phyloP scores from a whole-genome alignment of 371 early-diverging fungal species.

The Mucor saturninus region DNA sequence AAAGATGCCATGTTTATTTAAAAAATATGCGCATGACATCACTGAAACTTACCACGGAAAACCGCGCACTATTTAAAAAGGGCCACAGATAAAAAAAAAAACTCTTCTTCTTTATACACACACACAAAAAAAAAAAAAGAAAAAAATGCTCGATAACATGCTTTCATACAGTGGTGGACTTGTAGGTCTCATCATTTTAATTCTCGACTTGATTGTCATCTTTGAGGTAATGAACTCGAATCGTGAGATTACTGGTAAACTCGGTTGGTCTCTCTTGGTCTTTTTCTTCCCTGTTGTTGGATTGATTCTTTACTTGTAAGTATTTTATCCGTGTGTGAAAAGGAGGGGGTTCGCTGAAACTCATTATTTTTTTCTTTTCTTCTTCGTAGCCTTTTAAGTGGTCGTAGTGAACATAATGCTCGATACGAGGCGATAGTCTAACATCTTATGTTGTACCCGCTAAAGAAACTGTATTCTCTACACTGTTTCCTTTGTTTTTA shows the following conservation, averaged over 20 bases:
- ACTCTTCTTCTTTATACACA: neutral
- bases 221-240: slow-evolving; percentile 67
- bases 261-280: slow-evolving; percentile 63
- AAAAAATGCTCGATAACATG: slow-evolving; percentile 43
- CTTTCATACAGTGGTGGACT: slow-evolving; percentile 51
- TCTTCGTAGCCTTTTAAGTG: slow-evolving; percentile 57
- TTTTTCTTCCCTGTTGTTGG: slow-evolving; percentile 69
- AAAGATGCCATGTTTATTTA: neutral
- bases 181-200: slow-evolving; percentile 57
- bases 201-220: slow-evolving; percentile 64
- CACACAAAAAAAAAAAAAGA: neutral
- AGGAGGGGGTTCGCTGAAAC: neutral
- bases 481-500: neutral
- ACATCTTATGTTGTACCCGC: neutral
- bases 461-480: neutral
- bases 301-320: slow-evolving; percentile 68
- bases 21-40: neutral
- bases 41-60: neutral
- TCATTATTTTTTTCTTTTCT: too few relatives aligned
- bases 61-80: neutral
- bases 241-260: slow-evolving; percentile 53
- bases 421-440: slow-evolving; percentile 54
- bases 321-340: slow-evolving; percentile 4
- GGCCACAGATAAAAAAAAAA: neutral
- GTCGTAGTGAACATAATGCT: slow-evolving; percentile 57